A percentile compares a stretch with the other conserved stretches of the same genome.
Evolutionary conservation across 176 grass and related monocot species (phyloP).

Genomic region (Oryza australiensis): DNA sequence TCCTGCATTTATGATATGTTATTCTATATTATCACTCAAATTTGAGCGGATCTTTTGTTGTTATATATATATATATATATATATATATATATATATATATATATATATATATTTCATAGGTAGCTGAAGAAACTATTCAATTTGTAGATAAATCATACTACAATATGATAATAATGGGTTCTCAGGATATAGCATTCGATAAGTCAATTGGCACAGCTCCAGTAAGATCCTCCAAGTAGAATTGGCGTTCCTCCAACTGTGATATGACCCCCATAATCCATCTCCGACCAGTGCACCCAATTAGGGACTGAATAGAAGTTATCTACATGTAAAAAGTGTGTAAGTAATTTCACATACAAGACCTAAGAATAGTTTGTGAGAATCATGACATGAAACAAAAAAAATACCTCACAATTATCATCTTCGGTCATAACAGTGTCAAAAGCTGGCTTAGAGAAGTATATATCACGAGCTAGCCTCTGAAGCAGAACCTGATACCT

Average conservation of each 20-base stretch:
- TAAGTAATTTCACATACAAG: slow-evolving; percentile 19
- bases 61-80: too few species aligned
- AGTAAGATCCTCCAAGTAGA: slow-evolving; percentile 92
- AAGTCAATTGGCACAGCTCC: slow-evolving; percentile 89
- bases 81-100: too few species aligned
- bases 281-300: slow-evolving; percentile 86
- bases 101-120: not conserved
- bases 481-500: slow-evolving; percentile 80
- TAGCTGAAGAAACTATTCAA: not conserved
- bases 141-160: slow-evolving; percentile 7
- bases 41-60: not conserved
- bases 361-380: not conserved
- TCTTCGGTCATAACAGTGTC: slow-evolving; percentile 53
- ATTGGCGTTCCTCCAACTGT: slow-evolving; percentile 83
- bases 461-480: slow-evolving; percentile 85
- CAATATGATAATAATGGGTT: not conserved
- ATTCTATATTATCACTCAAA: slow-evolving; percentile 12
- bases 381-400: not conserved
- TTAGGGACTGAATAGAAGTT: slow-evolving; percentile 82
- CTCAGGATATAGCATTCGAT: slow-evolving; percentile 80
- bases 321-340: slow-evolving; percentile 46
- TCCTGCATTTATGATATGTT: not conserved
- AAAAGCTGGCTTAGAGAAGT: slow-evolving; percentile 86
- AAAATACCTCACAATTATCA: slow-evolving; percentile 64
- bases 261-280: slow-evolving; percentile 97